Base-by-base conservation (phyloP, 2,329 filamentous ascomycete species). In the Monosporascus sp. region DNA sequence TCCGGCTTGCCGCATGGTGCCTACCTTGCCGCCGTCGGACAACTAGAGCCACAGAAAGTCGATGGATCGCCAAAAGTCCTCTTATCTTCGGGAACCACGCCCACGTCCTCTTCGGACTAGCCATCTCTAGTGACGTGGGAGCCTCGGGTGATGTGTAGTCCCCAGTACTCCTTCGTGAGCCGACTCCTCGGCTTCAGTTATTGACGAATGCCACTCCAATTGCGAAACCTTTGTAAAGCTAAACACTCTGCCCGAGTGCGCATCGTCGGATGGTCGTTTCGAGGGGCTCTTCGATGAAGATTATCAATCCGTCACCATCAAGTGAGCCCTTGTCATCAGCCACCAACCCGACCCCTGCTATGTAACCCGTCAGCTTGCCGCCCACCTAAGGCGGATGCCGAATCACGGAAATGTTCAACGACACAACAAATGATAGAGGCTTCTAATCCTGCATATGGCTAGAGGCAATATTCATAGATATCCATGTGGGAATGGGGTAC, bases 1-100 rank as follows among this genome's bases (percentile, higher is more conserved):
- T 14, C 59, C 59, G 14, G 60, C 59, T 46, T 62, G 60, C 52
- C 59, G 59, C 59, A 62, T 62, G 20, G 24, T 25, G 24, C 6
- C 5, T 25, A 6, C 24, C 6, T 25, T 25, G 24, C 24, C 6
- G 24, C 24, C 6, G 6, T 25, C 24, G 59, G 57, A 54, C 20
- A 62, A 39, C 60, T 58, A 62, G 5, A 61, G 53, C 55, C 56
- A 61, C 18, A 60, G 50, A 38, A 53, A 61, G 50, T 61, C 59
- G 20, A 57, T 51, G 11, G 55, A 49, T 31, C 51, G 55, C 58
- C 58, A n/a, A n/a, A 60, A 4, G 51, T 54, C 9, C 56, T 38
- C 46, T 48, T 54, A 2, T 54, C 54, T 34, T 20, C 39, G 15
- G 58, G 15, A 9, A 60, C 54, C 9, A 59, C 56, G 20, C 59